These are phyloP conservation scores for Nannizziopsis arthrosporioides DNA, from an alignment of 2,329 filamentous ascomycete genomes.

Conservation along the genomic window DNA sequence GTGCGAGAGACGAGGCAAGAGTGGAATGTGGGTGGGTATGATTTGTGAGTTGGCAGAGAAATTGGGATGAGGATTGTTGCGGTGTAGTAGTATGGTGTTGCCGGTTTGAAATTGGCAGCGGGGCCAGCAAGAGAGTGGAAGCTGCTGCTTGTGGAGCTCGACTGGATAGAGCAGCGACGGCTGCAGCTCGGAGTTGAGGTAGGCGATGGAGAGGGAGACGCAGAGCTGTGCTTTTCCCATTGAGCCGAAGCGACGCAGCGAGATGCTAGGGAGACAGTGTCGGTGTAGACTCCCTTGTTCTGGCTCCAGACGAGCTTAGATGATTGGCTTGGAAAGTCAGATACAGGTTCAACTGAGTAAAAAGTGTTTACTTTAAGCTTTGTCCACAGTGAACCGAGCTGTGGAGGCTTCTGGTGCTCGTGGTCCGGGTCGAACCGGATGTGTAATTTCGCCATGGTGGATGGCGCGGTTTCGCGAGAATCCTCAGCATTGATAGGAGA, in stretches of 20 bases:
- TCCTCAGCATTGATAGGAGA: constrained; percentile 20
- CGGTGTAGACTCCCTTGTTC: constrained; percentile 42
- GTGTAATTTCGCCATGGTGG: constrained; percentile 45
- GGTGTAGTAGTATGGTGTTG: constrained; percentile 49
- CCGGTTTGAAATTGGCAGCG: constrained; percentile 34
- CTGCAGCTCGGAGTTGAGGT: constrained; percentile 20
- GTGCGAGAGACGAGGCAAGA: constrained; percentile 53
- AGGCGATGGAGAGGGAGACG: constrained; percentile 24
- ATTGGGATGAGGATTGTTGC: constrained; percentile 53
- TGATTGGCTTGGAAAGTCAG: constrained; percentile 38
- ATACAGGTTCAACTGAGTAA: constrained; percentile 43
- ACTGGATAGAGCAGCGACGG: constrained; percentile 20
- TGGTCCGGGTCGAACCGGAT: constrained; percentile 51
- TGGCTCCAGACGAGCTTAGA: constrained; percentile 31
- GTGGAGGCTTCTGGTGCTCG: constrained; percentile 40
- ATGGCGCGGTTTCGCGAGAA: constrained; percentile 31
- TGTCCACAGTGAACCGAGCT: constrained; percentile 40
- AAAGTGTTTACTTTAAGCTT: constrained; percentile 49
- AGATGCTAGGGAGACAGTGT: constrained; percentile 43
- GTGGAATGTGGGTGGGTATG: constrained; percentile 59
- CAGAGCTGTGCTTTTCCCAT: constrained; percentile 43
- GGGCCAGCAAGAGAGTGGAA: constrained; percentile 25
- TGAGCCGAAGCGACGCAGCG: constrained; percentile 46
- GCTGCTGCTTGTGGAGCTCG: constrained; percentile 19
- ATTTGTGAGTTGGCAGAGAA: constrained; percentile 46